phyloP scores from a whole-genome alignment of 805 yeast genomes.

The Yarrowia sp. region DNA sequence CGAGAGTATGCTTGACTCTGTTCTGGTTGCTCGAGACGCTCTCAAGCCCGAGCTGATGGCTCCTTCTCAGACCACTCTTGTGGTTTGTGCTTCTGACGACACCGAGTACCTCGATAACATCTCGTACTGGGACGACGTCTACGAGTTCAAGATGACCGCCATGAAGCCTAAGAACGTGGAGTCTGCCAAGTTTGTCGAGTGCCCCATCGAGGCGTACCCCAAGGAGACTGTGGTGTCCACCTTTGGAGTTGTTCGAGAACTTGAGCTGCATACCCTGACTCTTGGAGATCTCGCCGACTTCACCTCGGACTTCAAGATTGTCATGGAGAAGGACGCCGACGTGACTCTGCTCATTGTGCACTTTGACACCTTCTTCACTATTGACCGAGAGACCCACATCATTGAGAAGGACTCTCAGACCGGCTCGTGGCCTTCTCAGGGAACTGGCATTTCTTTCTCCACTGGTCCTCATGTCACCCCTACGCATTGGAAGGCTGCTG shows the following conservation, averaged over 20 bases:
- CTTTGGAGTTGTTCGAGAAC: slow-evolving; percentile 70
- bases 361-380: slow-evolving; percentile 90
- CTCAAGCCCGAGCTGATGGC: slow-evolving; percentile 88
- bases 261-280: slow-evolving; percentile 88
- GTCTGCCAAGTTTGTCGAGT: slow-evolving; percentile 81
- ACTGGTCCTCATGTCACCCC: slow-evolving; percentile 94
- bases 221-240: slow-evolving; percentile 75
- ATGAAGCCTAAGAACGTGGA: slow-evolving; percentile 88
- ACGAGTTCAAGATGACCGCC: slow-evolving; percentile 91
- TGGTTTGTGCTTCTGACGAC: slow-evolving; percentile 91
- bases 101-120: slow-evolving; percentile 88
- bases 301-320: slow-evolving; percentile 67
- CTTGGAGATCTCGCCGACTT: slow-evolving; percentile 82
- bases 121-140: slow-evolving; percentile 94
- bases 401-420: slow-evolving; percentile 43
- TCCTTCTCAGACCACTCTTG: slow-evolving; percentile 92
- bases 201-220: slow-evolving; percentile 92
- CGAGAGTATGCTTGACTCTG: slow-evolving; percentile 98
- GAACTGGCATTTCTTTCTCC: slow-evolving; percentile 67
- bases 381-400: slow-evolving; percentile 46
- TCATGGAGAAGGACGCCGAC: slow-evolving; percentile 76
- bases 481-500: slow-evolving; percentile 99
- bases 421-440: slow-evolving; percentile 58
- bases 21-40: slow-evolving; percentile 88
- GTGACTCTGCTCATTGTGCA: slow-evolving; percentile 91